phyloP scores from a whole-genome alignment of 805 yeast species.

The Wickerhamomyces kurtzmanii region DNA sequence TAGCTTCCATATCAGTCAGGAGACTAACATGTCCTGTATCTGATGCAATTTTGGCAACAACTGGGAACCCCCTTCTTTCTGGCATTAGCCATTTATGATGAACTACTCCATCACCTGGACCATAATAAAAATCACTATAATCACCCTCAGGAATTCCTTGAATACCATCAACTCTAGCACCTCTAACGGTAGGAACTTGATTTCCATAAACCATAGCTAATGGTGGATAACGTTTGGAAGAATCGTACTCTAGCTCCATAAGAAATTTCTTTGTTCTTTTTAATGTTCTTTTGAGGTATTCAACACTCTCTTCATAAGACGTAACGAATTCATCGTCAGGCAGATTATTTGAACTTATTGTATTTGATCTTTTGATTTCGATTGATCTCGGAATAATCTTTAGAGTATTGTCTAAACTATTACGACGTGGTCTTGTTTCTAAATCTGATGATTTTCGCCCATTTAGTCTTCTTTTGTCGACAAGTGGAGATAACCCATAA shows the following conservation, averaged over 20 bases:
- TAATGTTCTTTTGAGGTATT: constrained; percentile 55
- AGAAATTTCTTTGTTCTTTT: constrained; percentile 48
- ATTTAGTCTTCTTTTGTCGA: constrained; percentile 23
- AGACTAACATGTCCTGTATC: constrained; percentile 71
- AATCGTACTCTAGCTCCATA: constrained; percentile 43
- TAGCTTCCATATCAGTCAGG: constrained; percentile 61
- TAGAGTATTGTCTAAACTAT: constrained; percentile 3
- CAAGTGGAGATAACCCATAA: constrained; percentile 68
- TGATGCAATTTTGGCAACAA: constrained; percentile 58
- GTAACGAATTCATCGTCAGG: constrained; percentile 15
- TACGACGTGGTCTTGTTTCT: constrained; percentile 1
- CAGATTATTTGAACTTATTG: too few species aligned
- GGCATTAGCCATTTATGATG: constrained; percentile 81
- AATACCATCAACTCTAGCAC: constrained; percentile 52
- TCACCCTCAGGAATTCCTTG: constrained; percentile 63
- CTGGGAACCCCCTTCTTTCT: constrained; percentile 59
- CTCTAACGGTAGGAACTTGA: constrained; percentile 77
- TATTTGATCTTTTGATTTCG: constrained; percentile 4
- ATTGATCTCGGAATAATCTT: constrained; percentile 1
- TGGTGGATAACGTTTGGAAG: constrained; percentile 63
- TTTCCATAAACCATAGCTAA: constrained; percentile 76
- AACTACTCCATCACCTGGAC: constrained; percentile 92
- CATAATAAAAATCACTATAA: constrained; percentile 70
- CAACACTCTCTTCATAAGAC: constrained; percentile 43
- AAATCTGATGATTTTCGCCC: constrained; percentile 3